phyloP scores from a whole-genome alignment of 345 rosid species.

The Bruguiera parviflora region DNA sequence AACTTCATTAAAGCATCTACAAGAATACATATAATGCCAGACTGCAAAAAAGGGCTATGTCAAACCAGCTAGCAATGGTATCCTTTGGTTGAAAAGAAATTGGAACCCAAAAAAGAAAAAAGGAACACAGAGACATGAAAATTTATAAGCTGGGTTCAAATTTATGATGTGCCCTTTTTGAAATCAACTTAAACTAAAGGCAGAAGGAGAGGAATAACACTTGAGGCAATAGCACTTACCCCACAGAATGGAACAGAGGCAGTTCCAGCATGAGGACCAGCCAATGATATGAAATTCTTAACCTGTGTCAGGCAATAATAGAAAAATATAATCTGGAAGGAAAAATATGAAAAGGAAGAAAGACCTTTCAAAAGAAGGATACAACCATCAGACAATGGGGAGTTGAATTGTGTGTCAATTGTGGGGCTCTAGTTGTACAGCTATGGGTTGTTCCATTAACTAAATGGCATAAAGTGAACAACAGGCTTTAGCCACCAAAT shows the following conservation, averaged over 20 bases:
- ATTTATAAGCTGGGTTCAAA: neutral
- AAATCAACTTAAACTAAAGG: slow-evolving; percentile 1
- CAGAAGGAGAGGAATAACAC: neutral
- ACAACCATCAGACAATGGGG: too few species aligned
- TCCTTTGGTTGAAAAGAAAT: too few species aligned
- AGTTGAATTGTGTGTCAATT: too few species aligned
- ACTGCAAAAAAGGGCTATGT: slow-evolving; percentile 30
- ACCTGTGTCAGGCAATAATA: slow-evolving; percentile 46
- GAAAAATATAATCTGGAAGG: neutral
- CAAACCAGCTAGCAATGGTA: too few species aligned
- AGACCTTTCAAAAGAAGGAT: neutral
- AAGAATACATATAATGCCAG: slow-evolving; percentile 53
- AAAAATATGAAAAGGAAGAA: neutral
- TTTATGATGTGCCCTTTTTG: neutral
- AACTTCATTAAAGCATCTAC: slow-evolving; percentile 56
- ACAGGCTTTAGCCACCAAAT: too few species aligned
- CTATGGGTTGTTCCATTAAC: too few species aligned
- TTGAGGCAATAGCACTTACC: slow-evolving; percentile 37
- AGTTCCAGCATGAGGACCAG: slow-evolving; percentile 80
- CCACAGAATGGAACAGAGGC: slow-evolving; percentile 85
- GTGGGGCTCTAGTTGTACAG: too few species aligned
- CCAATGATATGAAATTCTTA: slow-evolving; percentile 70
- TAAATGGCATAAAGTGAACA: too few species aligned
- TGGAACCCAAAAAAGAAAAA: neutral
- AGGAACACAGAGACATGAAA: neutral